Conservation (phyloP, 2,329 filamentous ascomycete genomes). For the Mollisiaceae sp. region DNA sequence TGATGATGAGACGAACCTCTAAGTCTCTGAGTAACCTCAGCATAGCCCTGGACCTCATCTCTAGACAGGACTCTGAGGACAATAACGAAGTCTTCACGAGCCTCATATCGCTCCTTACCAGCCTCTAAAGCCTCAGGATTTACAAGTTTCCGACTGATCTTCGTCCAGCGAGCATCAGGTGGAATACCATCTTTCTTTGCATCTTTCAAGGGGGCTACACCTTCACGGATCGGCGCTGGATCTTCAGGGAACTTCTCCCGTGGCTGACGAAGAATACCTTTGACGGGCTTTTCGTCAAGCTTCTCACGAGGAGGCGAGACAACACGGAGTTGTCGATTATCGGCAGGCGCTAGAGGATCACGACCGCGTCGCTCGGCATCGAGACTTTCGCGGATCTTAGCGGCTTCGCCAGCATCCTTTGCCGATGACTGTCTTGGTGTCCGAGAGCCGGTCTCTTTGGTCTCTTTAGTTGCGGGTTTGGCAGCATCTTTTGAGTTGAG, state of each 20-base stretch:
- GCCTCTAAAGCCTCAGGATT: constrained; percentile 86
- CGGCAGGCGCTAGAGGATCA: constrained; percentile 30
- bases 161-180: constrained; percentile 86
- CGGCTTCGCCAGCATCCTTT: constrained; percentile 34
- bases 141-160: constrained; percentile 85
- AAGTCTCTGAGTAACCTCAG: constrained; percentile 79
- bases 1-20: constrained; percentile 63
- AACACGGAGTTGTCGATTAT: constrained; percentile 53
- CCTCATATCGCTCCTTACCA: constrained; percentile 90
- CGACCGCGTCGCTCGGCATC: constrained; percentile 32
- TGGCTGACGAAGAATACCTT: constrained; percentile 85
- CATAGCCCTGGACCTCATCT: constrained; percentile 89
- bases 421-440: constrained; percentile 32
- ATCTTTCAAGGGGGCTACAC: constrained; percentile 92
- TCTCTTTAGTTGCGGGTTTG: constrained; percentile 12
- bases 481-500: constrained; percentile 25
- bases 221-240: constrained; percentile 80
- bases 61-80: constrained; percentile 85
- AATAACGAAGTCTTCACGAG: constrained; percentile 92
- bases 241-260: constrained; percentile 87
- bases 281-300: constrained; percentile 71
- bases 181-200: constrained; percentile 78
- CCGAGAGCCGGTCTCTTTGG: constrained; percentile 28
- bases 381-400: constrained; percentile 36
- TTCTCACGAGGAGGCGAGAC: constrained; percentile 73